A percentile compares a stretch with the other conserved stretches of the same genome.
Conservation (phyloP, 176 grass and related monocot genomes). For the Musa itinerans region DNA sequence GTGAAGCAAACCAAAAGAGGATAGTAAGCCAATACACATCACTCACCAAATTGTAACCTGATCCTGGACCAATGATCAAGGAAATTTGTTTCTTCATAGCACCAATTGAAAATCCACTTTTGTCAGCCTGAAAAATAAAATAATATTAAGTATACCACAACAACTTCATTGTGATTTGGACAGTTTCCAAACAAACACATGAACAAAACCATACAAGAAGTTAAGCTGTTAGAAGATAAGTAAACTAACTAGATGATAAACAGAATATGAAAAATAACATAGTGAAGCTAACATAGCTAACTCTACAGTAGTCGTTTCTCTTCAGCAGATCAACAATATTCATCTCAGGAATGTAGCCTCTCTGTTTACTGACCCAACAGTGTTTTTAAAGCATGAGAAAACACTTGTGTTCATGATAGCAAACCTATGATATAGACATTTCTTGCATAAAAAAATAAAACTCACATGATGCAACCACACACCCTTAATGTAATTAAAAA, state of each 20-base stretch:
- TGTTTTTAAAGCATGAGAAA: background rate
- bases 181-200: background rate
- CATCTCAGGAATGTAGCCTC: background rate
- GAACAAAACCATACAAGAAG: background rate
- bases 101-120: slow-evolving; percentile 84
- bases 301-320: no score
- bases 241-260: background rate
- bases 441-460: background rate
- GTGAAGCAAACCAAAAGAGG: background rate
- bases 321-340: no score
- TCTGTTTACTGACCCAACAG: background rate
- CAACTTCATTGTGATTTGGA: background rate
- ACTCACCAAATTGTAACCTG: slow-evolving; percentile 96
- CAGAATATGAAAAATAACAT: background rate
- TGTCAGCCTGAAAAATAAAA: slow-evolving; percentile 44
- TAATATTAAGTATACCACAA: background rate
- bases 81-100: slow-evolving; percentile 58
- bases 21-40: background rate
- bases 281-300: no score
- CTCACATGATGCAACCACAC: background rate
- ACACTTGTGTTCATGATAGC: background rate
- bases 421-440: background rate
- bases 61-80: slow-evolving; percentile 85
- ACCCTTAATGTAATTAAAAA: background rate
- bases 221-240: background rate